Evolutionary conservation across 192 early-diverging fungal species (phyloP), one percentile per base, ranked within the genome.

Genomic region (Backusella tarrabulga): DNA sequence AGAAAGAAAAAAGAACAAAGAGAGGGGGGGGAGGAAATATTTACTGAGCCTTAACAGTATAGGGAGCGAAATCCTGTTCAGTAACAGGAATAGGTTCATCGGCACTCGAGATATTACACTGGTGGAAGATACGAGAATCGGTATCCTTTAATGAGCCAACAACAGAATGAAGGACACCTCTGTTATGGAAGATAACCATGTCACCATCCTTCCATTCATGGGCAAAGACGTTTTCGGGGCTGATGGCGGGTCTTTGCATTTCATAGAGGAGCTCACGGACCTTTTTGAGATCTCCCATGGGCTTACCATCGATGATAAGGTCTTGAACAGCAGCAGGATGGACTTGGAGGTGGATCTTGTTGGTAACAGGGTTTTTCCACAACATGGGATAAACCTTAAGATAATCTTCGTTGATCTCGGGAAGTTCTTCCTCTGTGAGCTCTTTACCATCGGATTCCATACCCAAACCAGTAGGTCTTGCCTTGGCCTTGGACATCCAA

Each of bases 371-470:
- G 12, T 82, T 82, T 44, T 82, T 82, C 80, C 80, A 82, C 15
- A 82, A 46, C 80, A 82, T 82, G 21, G 80, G 80, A 56, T 82
- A 82, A 32, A 82, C 76, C 42, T 82, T 82, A 40, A 78, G 72
- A 35, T 71, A 69, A 19, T 75, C 21, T 34, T 82, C 80, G 19
- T 82, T 44, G 26, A 82, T 72, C 7, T 60, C 63, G 11, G 80
- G 80, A 12, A 82, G 38, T 44, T 82, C 73, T 15, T 78, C 76
- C 2, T 46, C 32, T n/a, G 67, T 15, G 3, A 82, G 56, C 40
- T 82, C 80, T 50, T 72, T 78, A 52, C 63, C 80, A 73, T 82
- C 80, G 32, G 77, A 78, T 12, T 78, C 77, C 41, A 82, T 78
- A 34, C 80, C 80, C 11, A 82, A 44, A 34, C 80, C 80, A 34